Evolutionary conservation across 73 alveolate species (phyloP).

Genomic region (Uronychia binucleata): DNA sequence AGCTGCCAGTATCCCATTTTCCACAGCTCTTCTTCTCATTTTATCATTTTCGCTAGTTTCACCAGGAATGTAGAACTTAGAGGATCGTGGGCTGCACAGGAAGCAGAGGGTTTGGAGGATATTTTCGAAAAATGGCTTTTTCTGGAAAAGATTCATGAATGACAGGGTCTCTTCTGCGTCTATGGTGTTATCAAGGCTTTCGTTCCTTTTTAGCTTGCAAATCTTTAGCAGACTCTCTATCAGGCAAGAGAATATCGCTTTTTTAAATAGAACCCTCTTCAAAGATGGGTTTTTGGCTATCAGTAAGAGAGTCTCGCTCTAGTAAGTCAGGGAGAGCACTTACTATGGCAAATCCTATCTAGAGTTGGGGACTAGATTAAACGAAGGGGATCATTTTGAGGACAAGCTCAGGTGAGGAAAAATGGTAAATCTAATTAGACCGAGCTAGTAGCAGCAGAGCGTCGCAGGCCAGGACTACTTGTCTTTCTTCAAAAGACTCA

Average conservation of each 20-base stretch:
- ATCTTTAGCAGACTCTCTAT: constrained; percentile 6
- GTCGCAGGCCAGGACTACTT: constrained; percentile 23
- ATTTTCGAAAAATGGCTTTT: neutral
- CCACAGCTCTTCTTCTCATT: constrained; percentile 23
- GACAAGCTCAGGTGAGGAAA: constrained; percentile 8
- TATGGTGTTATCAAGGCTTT: neutral
- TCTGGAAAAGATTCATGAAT: neutral
- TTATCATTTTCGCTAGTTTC: constrained; percentile 37
- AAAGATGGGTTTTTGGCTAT: constrained; percentile 34
- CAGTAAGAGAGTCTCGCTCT: constrained; percentile 25
- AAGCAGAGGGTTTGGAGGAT: neutral
- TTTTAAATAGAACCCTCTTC: constrained; percentile 27
- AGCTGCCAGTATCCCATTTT: constrained; percentile 30
- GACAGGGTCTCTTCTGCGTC: neutral
- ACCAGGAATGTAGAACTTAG: constrained; percentile 43
- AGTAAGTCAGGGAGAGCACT: neutral
- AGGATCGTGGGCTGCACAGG: constrained; percentile 25
- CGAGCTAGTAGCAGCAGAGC: constrained; percentile 15
- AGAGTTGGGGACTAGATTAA: neutral
- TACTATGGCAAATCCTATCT: constrained; percentile 22
- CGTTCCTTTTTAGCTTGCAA: neutral
- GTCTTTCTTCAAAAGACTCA: constrained; percentile 33
- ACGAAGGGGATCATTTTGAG: constrained; percentile 10
- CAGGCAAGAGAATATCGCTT: constrained; percentile 1
- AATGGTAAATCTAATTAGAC: constrained; percentile 22